Percentiles rank a stretch among this genome's conserved stretches.
Evolutionary conservation across 306 rosid species (phyloP).

Genomic region (Castanea sativa): DNA sequence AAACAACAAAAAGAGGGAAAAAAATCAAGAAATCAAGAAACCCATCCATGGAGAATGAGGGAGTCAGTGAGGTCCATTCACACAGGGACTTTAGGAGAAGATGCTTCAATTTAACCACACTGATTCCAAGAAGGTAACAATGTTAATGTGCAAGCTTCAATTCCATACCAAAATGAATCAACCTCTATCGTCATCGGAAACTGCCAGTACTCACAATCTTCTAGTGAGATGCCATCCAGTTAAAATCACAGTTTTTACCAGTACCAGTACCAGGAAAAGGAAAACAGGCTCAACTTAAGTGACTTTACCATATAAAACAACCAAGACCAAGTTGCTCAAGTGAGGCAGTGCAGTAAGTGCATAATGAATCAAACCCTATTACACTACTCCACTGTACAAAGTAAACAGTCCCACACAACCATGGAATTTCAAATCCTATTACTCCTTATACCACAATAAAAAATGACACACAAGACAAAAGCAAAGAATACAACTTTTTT

Average conservation of each 20-base stretch:
- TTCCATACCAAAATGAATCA: neutral
- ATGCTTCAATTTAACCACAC: too few relatives aligned
- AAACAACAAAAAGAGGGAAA: too few relatives aligned
- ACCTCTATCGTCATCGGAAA: neutral
- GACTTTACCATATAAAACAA: neutral
- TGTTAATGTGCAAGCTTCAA: neutral
- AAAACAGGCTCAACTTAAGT: neutral
- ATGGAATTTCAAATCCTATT: neutral
- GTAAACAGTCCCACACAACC: neutral
- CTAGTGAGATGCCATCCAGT: neutral
- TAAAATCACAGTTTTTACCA: neutral
- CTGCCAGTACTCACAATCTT: neutral
- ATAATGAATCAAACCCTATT: neutral
- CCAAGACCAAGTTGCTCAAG: neutral
- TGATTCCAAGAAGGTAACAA: neutral
- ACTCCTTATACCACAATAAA: neutral
- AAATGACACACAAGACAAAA: neutral
- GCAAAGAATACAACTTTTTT: neutral
- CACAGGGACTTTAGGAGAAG: too few relatives aligned
- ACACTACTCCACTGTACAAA: neutral
- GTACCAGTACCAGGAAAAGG: neutral
- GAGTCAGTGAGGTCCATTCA: too few relatives aligned
- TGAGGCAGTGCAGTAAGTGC: neutral
- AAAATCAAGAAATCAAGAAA: too few relatives aligned
- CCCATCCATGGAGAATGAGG: too few relatives aligned